Conservation (phyloP, 306 rosid genomes). For the Prunus mume region DNA sequence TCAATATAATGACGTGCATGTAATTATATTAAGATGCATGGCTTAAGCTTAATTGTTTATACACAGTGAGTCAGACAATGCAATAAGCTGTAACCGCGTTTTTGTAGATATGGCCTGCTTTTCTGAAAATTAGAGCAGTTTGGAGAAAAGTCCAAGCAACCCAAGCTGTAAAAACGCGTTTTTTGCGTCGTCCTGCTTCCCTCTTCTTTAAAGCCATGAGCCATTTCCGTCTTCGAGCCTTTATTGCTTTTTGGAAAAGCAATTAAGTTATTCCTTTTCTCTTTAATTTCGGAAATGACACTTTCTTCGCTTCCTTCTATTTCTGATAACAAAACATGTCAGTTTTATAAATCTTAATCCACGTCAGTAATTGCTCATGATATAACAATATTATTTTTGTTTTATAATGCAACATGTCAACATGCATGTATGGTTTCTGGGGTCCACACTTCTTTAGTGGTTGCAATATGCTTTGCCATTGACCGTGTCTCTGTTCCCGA, state of each 20-base stretch:
- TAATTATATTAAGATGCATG: not conserved
- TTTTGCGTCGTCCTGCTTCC: not conserved
- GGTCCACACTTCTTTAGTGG: not conserved
- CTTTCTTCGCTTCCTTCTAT: not conserved
- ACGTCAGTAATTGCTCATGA: not conserved
- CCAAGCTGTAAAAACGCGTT: constrained; percentile 55
- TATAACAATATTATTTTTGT: not conserved
- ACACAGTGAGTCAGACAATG: not conserved
- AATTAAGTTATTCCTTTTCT: not conserved
- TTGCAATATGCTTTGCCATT: not conserved
- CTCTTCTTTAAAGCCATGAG: constrained; percentile 17
- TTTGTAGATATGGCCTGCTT: not conserved
- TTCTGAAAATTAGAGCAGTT: not conserved
- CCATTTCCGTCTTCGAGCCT: constrained; percentile 26
- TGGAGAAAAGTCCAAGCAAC: not conserved
- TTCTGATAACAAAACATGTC: constrained; percentile 3
- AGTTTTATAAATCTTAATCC: not conserved
- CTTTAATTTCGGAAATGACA: not conserved
- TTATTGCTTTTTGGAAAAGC: constrained; percentile 35
- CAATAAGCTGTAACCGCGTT: constrained; percentile 1
- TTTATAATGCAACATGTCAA: not conserved
- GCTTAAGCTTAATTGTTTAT: not conserved
- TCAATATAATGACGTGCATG: not conserved
- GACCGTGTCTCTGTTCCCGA: not conserved
- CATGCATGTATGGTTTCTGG: not conserved